phyloP scores from a whole-genome alignment of 2,329 filamentous ascomycete genomes.

The Aureobasidium namibiae region DNA sequence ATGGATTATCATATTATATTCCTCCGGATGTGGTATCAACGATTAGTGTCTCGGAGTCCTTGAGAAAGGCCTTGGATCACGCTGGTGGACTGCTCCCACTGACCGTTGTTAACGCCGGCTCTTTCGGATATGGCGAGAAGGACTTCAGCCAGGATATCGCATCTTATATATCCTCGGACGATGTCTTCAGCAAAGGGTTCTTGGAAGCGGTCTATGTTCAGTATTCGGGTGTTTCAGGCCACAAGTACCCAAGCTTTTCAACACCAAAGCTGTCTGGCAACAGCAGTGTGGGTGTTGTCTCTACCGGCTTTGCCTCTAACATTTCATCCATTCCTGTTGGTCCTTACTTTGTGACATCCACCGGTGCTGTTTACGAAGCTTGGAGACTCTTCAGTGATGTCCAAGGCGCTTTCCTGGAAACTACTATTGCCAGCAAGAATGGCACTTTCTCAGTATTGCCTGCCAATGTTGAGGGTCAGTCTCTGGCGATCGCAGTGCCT shows the following conservation, averaged over 20 bases:
- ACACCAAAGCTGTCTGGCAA: slow-evolving; percentile 3
- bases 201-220: slow-evolving; percentile 22
- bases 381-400: slow-evolving; percentile 44
- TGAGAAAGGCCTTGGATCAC: slow-evolving; percentile 17
- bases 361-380: slow-evolving; percentile 40
- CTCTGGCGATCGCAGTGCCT: slow-evolving; percentile 45
- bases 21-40: slow-evolving; percentile 29
- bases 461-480: slow-evolving; percentile 35
- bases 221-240: not conserved
- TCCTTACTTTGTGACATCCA: slow-evolving; percentile 43
- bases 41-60: slow-evolving; percentile 18
- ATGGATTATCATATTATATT: slow-evolving; percentile 33
- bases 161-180: slow-evolving; percentile 28
- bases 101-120: slow-evolving; percentile 29
- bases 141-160: slow-evolving; percentile 22
- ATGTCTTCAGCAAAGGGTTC: slow-evolving; percentile 35
- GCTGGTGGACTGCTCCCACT: slow-evolving; percentile 29
- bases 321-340: slow-evolving; percentile 31
- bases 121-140: slow-evolving; percentile 17
- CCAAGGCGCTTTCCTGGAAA: slow-evolving; percentile 43
- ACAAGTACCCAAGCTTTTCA: slow-evolving; percentile 10
- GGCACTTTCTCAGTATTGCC: slow-evolving; percentile 37
- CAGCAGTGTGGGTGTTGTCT: slow-evolving; percentile 13
- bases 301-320: slow-evolving; percentile 16
- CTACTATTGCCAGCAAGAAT: slow-evolving; percentile 30